Evolutionary conservation across 2,329 filamentous ascomycete genomes (phyloP).

Genomic region (Aspergillus hortae): DNA sequence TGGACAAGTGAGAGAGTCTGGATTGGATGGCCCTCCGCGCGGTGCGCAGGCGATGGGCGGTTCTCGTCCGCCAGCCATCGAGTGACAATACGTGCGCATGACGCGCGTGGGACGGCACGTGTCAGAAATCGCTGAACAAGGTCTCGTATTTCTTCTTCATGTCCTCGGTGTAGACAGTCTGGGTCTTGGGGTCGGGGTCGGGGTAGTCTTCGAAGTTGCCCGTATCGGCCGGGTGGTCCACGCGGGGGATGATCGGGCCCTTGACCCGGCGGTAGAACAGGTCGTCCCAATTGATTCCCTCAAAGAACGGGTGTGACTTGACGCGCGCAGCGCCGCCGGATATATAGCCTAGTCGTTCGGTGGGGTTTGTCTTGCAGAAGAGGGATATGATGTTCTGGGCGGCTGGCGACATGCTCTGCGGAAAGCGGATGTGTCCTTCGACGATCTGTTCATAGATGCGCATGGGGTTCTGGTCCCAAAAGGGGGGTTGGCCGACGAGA

Average conservation of each 20-base stretch:
- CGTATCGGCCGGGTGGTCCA: conserved; percentile 58
- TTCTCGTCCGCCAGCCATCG: not conserved
- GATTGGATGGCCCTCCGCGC: not conserved
- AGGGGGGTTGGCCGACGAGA: conserved; percentile 63
- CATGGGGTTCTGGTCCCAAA: conserved; percentile 68
- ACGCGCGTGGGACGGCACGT: not conserved
- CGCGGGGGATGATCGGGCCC: conserved; percentile 61
- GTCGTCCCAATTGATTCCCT: conserved; percentile 60
- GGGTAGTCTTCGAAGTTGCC: conserved; percentile 66
- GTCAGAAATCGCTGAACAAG: conserved; percentile 59
- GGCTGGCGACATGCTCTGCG: conserved; percentile 55
- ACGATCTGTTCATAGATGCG: conserved; percentile 68
- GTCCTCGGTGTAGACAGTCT: conserved; percentile 56
- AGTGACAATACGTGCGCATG: not conserved
- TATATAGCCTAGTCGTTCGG: conserved; percentile 61
- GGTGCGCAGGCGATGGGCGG: not conserved
- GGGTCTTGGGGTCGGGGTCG: conserved; percentile 48
- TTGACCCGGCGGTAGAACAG: conserved; percentile 58
- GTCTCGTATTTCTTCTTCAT: conserved; percentile 59
- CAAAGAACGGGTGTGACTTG: conserved; percentile 61
- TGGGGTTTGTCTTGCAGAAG: conserved; percentile 62
- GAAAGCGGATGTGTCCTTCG: conserved; percentile 60
- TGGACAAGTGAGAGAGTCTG: not conserved
- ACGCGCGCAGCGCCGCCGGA: conserved; percentile 57
- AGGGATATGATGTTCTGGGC: conserved; percentile 60